Evolutionary conservation across 352 stramenopile genomes (phyloP), one percentile per base, ranked within the genome.

Genomic region (Phytophthora nicotianae): DNA sequence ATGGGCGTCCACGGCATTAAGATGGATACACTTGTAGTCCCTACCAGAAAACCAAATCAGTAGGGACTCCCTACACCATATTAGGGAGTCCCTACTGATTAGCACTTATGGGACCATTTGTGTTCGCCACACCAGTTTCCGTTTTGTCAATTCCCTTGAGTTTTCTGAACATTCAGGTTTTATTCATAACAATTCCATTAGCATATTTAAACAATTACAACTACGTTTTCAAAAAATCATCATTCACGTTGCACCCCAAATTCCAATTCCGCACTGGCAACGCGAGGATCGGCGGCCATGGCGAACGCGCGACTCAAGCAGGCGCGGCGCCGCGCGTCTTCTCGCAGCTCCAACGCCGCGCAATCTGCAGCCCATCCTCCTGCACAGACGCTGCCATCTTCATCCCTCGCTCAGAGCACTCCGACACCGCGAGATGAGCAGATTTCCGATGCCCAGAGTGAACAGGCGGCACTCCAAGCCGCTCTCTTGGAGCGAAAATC

Each of bases 261-360:
- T 21, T 57, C 46, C 50, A 53, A 69, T 20, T 72, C 58, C 64
- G 52, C 51, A 64, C 46, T 46, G 27, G 24, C 32, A 17, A 41
- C 11, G 24, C 43, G 14, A 32, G 35, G 20, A 14, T 55, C 29
- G 29, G 19, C 23, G 58, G 55, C 49, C 35, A 90, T 91, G 82
- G 82, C 82, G 66, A 91, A 91, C 68, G 82, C 82, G 82, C 79
- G 79, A 69, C 60, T 91, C 58, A 82, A 87, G 72, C 71, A 87
- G 57, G 73, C 79, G 55, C 73, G 79, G 23, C 74, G 72, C 16
- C 63, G 68, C 14, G 64, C 43, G 24, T 65, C 70, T 29, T 65
- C 64, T 46, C 74, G 75, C 9, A 38, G 35, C n/a, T 47, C 73
- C 43, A 21, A 26, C 20, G 65, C 29, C 57, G 55, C 67, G 20